Base-by-base conservation (phyloP, 805 yeast species). In the Barnettozyma populi region DNA sequence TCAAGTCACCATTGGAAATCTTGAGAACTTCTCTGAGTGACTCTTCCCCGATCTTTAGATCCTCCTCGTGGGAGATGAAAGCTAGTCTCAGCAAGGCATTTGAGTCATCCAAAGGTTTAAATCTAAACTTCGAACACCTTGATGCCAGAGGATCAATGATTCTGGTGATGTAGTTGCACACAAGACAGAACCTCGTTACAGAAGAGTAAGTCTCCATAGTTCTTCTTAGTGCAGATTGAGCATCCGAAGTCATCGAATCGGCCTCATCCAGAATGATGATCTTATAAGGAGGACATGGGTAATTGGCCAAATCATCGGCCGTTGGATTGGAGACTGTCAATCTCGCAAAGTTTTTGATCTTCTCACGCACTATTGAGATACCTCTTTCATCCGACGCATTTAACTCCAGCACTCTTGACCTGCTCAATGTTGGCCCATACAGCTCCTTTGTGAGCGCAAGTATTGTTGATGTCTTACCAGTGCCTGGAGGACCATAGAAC, bases 221-320 rank as follows among this genome's bases (percentile, higher is more conserved):
- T 66, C 99, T 78, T 69, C 99, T 80, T 53, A 94, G 73, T 1
- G 99, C 99, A 47, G 90, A 80, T 63, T 94, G 99, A 0, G 99
- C 99, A 58, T 89, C 97, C 38, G 88, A 78, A 9, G 99, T 94
- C 97, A 94, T 94, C 11, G 96, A 88, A 65, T 94, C 97, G 1
- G 97, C 97, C 66, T 90, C 97, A 69, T 90, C 97, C 46, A 94
- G 69, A 38, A 94, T 87, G 53, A 94, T 85, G 57, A 94, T 80
- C 64, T 94, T 94, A 67, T 87, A 94, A 5, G 98, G 97, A 1
- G 99, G 98, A 62, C 98, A 92, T 2, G 98, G 97, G 67, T 90
- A 90, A 18, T 80, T 76, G 36, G 70, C 78, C 44, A 77, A 66
- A 57, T 86, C 94, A 36, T 81, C 84, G 14, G 74, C 71, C 1